Conservation (phyloP, 257 asterid genomes). For the Coffea eugenioides region DNA sequence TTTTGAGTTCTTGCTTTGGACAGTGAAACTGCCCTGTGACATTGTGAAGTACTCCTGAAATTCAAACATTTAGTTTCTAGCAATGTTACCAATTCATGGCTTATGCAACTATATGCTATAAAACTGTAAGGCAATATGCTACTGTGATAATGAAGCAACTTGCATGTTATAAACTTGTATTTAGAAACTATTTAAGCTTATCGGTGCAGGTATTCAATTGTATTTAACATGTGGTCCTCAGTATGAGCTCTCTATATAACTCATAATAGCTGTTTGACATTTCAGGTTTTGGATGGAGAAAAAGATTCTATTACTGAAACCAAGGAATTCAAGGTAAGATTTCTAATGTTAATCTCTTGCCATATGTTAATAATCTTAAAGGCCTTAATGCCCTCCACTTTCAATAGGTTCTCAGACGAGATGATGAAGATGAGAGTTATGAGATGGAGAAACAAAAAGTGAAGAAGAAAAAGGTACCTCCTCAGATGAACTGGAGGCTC, state of each 20-base stretch:
- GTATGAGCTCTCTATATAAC: too few relatives aligned
- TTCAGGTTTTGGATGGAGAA: slow-evolving; percentile 23
- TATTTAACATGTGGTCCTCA: background rate
- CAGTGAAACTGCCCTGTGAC: too few relatives aligned
- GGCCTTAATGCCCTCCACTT: slow-evolving; percentile 1
- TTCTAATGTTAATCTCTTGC: slow-evolving; percentile 7
- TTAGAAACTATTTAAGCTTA: too few relatives aligned
- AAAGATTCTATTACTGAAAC: slow-evolving; percentile 22
- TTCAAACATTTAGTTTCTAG: too few relatives aligned
- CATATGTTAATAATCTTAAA: background rate
- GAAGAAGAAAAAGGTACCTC: slow-evolving; percentile 74
- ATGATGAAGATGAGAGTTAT: slow-evolving; percentile 35
- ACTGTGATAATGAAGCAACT: too few relatives aligned
- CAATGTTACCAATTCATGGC: too few relatives aligned
- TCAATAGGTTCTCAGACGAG: slow-evolving; percentile 35
- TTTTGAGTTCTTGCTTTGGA: too few relatives aligned
- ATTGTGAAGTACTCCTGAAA: too few relatives aligned
- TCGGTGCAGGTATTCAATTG: too few relatives aligned
- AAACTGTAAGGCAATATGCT: too few relatives aligned
- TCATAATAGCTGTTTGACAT: background rate
- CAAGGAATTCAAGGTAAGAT: slow-evolving; percentile 16
- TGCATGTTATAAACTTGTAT: too few relatives aligned
- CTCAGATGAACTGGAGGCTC: background rate
- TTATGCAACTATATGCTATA: too few relatives aligned
- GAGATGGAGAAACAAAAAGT: slow-evolving; percentile 33